Evolutionary conservation across 805 yeast species (phyloP), one percentile per base, ranked within the genome.

Genomic region (Alloascoidea africana): DNA sequence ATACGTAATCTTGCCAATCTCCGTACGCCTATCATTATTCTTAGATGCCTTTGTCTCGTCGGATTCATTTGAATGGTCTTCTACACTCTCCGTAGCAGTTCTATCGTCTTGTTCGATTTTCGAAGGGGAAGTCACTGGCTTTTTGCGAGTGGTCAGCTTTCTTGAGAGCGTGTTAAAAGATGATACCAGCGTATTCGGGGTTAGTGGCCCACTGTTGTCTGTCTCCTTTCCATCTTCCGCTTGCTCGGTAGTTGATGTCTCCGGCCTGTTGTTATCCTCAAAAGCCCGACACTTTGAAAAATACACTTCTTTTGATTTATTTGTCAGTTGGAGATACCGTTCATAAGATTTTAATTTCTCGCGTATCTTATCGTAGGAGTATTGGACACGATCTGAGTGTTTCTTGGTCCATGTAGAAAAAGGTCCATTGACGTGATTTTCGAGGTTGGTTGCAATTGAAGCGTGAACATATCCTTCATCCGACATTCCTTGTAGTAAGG

Each of bases 1-100:
- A 58, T 47, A 59, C 14, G 43, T 47, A 16, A 40, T 46, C 13
- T 48, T 58, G 5, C 55, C 64, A 23, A 49, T 33, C 13, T 40
- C 43, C 8, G 30, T 23, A 8, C 13, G 30, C 30, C n/a, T n/a
- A 23, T 23, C 30, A 8, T 8, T 8, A 23, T 23, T 23, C n/a
- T 8, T 23, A 23, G 30, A 23, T n/a, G n/a, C n/a, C n/a, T 23
- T 23, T 23, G 30, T 8, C n/a, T 23, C 30, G n/a, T 23, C 30
- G 8, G 8, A 8, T 23, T 23, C 30, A 8, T 23, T n/a, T 8
- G 8, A 8, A 8, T 23, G 8, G 8, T 23, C 30, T 23, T 23
- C 30, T 23, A 23, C n/a, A 23, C 30, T n/a, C 8, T 8, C n/a
- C 30, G 30, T 23, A 8, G 30, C 30, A 23, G 30, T 8, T 23